phyloP scores from a whole-genome alignment of 164 flowering plant genomes.

The Magnolia changhungtana region DNA sequence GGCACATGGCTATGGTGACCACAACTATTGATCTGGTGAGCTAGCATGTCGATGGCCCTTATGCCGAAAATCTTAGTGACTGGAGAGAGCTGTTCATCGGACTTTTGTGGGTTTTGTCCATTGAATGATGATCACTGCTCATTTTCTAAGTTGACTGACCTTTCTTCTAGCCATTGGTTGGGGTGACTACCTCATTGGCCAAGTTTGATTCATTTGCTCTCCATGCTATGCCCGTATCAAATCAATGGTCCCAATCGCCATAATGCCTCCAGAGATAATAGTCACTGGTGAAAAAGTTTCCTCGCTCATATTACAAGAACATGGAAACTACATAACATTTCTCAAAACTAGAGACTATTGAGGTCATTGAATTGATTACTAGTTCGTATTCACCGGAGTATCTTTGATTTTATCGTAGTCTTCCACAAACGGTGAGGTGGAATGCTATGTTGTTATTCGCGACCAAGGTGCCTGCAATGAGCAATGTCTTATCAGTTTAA shows the following conservation, averaged over 20 bases:
- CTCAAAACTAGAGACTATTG: constrained; percentile 70
- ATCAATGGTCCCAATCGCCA: neutral
- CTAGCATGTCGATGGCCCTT: neutral
- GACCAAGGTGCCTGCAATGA: constrained; percentile 67
- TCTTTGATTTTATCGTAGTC: constrained; percentile 65
- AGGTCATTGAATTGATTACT: constrained; percentile 83
- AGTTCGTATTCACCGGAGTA: constrained; percentile 64
- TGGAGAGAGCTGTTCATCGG: neutral
- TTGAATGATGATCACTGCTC: neutral
- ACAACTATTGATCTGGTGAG: neutral
- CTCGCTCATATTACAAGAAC: constrained; percentile 1
- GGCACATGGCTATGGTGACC: neutral
- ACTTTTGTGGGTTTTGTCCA: neutral
- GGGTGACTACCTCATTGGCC: neutral
- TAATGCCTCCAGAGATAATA: neutral
- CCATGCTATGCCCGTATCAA: too few relatives aligned
- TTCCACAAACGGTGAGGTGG: constrained; percentile 88
- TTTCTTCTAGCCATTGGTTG: neutral
- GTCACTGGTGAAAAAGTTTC: too few relatives aligned
- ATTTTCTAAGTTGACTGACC: neutral
- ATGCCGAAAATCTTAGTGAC: neutral
- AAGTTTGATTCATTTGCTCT: neutral
- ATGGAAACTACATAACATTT: constrained; percentile 49
- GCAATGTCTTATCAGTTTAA: neutral
- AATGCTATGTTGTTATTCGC: constrained; percentile 64